A percentile compares a stretch with the other conserved stretches of the same genome.
phyloP scores from a whole-genome alignment of 1,284 basidiomycete genomes.

The Athelia psychrophila region DNA sequence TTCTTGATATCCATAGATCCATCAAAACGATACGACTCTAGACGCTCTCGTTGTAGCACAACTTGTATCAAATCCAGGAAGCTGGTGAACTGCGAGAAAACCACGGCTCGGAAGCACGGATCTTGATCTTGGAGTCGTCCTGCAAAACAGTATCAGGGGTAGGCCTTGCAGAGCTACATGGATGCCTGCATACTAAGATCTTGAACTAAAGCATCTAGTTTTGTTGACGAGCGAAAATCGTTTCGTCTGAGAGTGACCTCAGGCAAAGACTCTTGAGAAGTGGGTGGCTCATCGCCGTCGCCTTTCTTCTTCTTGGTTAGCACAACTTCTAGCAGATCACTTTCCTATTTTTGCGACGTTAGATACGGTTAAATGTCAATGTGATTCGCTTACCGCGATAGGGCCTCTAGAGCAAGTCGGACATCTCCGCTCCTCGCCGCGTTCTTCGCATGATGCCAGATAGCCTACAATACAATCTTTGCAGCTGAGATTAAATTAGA shows the following conservation, averaged over 20 bases:
- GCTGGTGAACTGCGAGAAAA: constrained; percentile 86
- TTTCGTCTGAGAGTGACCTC: constrained; percentile 68
- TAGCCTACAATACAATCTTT: constrained; percentile 80
- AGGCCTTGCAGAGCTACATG: not conserved
- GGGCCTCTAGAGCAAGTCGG: constrained; percentile 69
- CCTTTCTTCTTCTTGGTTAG: constrained; percentile 28
- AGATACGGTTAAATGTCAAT: not conserved
- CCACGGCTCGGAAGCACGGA: constrained; percentile 79
- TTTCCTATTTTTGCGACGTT: constrained; percentile 36
- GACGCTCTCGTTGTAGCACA: constrained; percentile 71
- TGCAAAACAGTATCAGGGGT: constrained; percentile 20
- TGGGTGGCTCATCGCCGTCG: constrained; percentile 24
- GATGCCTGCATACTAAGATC: constrained; percentile 52
- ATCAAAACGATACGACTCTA: constrained; percentile 86
- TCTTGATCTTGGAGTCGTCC: constrained; percentile 67
- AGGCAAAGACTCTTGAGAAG: constrained; percentile 39
- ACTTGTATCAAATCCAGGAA: constrained; percentile 83
- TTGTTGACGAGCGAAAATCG: constrained; percentile 86
- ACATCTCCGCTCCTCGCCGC: constrained; percentile 66
- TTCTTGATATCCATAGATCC: constrained; percentile 91
- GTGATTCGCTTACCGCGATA: constrained; percentile 46
- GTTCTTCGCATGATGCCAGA: constrained; percentile 61
- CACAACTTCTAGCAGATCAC: constrained; percentile 64
- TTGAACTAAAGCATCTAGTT: constrained; percentile 71
- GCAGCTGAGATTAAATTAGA: constrained; percentile 49